Base-by-base conservation (phyloP, 225 moss, liverwort and hornwort genomes). In the Takakia lepidozioides region DNA sequence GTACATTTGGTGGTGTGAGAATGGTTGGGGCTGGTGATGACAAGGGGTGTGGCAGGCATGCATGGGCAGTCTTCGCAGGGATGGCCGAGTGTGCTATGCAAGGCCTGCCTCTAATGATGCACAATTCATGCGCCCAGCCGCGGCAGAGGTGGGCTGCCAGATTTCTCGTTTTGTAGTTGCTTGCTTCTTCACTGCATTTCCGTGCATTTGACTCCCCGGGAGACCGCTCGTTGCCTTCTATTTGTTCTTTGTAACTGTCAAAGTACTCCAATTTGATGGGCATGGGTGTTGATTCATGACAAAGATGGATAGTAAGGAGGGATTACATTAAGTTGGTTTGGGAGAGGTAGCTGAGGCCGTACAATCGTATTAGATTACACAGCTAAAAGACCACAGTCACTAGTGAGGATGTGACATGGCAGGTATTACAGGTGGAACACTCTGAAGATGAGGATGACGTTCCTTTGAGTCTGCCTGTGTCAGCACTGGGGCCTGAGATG, bases 101-200 rank as follows among this genome's bases (percentile, higher is more conserved):
- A 66, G 78, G 66, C 56, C 60, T 54, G 69, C 66, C 38, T 42
- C 57, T 55, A 66, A 40, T 54, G 78, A 74, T 52, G 66, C 73
- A 29, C 69, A 52, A 25, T 79, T 70, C 25, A 74, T 74, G 69
- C 73, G 70, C 16, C 69, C 69, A 63, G 66, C 56, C 30, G 49
- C 65, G 39, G 27, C 54, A 27, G n/a, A n/a, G n/a, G n/a, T n/a
- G n/a, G n/a, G n/a, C n/a, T 42, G 38, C 4, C 56, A 65, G 68
- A 73, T 79, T 27, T 22, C 15, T 27, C 7, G 28, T 46, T 22
- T 46, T 3, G 3, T 18, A 21, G 17, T 25, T 11, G 17, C 20
- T 21, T 46, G 4, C 25, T 45, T 19, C 19, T 45, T 24, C 19
- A 19, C 8, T 45, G 5, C 2, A 16, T 45, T 45, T 16, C 23